Base-by-base conservation (phyloP, 768 basidiomycete genomes). In the Tricholoma saponaceum region DNA sequence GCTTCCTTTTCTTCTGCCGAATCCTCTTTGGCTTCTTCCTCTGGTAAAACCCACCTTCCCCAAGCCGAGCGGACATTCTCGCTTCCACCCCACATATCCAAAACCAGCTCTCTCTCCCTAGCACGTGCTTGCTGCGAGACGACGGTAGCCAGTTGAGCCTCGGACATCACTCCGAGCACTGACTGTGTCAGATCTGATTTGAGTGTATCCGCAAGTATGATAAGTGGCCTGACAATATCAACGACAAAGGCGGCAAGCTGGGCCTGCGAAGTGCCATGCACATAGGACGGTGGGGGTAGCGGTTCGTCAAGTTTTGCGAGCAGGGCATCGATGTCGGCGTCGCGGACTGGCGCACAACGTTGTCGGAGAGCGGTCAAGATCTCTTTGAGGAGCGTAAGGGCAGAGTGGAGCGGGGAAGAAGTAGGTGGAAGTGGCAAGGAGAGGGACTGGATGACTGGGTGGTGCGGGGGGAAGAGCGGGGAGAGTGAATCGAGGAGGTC, bases 271-370 rank as follows among this genome's bases (percentile, higher is more conserved):
- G 62, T 66, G 20, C 50, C 61, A 75, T 69, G 47, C 71, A 41
- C 20, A 16, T 18, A 22, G 16, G 52, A 54, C 41, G 28, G 43
- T 23, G 20, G 59, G 37, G 39, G 26, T 68, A n/a, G 82, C 62
- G 43, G 60, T 16, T 54, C 53, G 16, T 65, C 61, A 47, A 73
- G 52, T 47, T 60, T 59, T 2, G 57, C 59, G 28, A 78, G 64
- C 43, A 86, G 65, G 3, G 64, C 62, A 56, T 86, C 82, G 16
- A 89, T 71, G 23, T 75, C 71, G 12, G 70, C 61, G 62, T 91
- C 89, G 33, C 87, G 79, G 16, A 79, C 72, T 5, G 89, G 88
- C 1, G 89, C 86, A 53, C 87, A 90, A 49, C 89, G 82, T 63
- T 82, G 68, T 16, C 78, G 78, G 12, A 90, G 71, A 23, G 77